Evolutionary conservation across 345 rosid species (phyloP).

Genomic region (Sisymbrium irio): DNA sequence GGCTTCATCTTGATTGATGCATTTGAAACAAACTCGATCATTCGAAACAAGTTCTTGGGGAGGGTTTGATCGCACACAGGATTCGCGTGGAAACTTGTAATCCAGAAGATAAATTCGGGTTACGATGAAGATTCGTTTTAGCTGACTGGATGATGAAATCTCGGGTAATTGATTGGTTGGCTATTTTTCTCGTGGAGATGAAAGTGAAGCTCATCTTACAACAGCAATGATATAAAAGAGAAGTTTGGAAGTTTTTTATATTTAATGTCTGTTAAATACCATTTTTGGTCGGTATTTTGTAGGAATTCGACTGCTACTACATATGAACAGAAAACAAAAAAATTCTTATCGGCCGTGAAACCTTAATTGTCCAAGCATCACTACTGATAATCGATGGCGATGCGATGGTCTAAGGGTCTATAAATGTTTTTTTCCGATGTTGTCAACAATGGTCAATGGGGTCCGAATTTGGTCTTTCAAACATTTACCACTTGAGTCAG

Average conservation of each 20-base stretch:
- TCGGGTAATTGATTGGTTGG: conserved; percentile 23
- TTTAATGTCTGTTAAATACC: conserved; percentile 3
- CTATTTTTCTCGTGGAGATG: neutral
- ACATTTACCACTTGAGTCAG: no score
- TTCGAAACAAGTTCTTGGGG: neutral
- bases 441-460: no score
- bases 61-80: neutral
- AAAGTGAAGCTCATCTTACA: conserved; percentile 18
- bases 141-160: conserved; percentile 1
- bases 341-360: neutral
- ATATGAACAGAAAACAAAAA: neutral
- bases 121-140: neutral
- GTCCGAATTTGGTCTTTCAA: no score
- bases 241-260: neutral
- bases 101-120: neutral
- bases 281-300: neutral
- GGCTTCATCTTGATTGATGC: conserved; percentile 52
- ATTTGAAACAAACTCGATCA: neutral
- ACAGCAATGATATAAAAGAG: neutral
- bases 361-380: neutral
- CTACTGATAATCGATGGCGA: no score
- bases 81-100: conserved; percentile 22
- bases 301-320: neutral
- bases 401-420: no score
- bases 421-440: no score